Evolutionary conservation across 1,139 yeast genomes (phyloP).

Genomic region (Suhomyces coccinellae): DNA sequence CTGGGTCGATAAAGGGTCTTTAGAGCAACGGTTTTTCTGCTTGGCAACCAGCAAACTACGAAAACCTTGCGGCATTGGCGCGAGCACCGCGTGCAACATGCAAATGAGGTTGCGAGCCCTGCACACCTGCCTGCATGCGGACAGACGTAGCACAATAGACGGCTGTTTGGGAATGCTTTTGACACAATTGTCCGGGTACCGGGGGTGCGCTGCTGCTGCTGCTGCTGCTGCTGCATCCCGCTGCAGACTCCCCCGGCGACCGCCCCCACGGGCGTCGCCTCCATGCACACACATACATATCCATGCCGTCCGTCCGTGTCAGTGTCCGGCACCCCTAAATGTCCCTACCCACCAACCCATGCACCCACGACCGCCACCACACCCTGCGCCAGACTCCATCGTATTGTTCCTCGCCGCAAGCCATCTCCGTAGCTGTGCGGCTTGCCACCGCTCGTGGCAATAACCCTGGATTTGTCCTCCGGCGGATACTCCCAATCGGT

Average conservation of each 20-base stretch:
- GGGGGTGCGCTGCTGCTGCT: background rate
- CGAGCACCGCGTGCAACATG: background rate
- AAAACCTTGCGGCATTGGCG: slow-evolving; percentile 1
- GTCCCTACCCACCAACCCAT: no score
- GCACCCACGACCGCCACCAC: no score
- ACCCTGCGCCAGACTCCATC: no score
- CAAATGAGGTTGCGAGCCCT: background rate
- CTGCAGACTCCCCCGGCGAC: no score
- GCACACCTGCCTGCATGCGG: background rate
- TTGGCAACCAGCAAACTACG: slow-evolving; percentile 6
- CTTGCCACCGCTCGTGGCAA: no score
- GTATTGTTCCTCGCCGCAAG: no score
- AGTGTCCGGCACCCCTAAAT: no score
- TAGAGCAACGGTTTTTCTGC: slow-evolving; percentile 2
- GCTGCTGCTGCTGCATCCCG: no score
- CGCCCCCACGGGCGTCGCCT: no score
- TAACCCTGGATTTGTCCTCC: background rate
- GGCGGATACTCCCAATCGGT: background rate
- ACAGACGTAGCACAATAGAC: background rate
- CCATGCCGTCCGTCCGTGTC: no score
- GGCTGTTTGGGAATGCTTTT: background rate
- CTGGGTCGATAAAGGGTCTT: slow-evolving; percentile 4
- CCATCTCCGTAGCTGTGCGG: no score
- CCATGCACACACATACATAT: no score
- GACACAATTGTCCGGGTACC: background rate